Conservation (phyloP, 495 filamentous ascomycete genomes). For the Lineolata rhizophorae region DNA sequence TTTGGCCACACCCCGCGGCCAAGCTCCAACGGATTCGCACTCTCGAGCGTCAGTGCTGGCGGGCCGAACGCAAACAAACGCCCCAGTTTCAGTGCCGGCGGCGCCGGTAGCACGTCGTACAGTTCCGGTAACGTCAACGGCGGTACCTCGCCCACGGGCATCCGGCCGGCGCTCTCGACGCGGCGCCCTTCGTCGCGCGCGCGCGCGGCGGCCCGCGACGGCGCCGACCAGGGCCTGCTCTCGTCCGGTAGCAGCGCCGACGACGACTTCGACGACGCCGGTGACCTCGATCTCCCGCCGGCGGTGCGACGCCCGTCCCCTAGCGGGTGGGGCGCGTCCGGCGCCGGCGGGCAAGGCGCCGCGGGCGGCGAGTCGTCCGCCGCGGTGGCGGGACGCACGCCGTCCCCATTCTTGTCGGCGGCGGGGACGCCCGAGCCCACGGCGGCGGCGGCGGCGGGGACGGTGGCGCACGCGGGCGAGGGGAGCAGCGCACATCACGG, state of each 20-base stretch:
- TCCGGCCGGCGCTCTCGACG: slow-evolving; percentile 7
- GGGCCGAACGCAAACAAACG: not conserved
- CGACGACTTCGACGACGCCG: slow-evolving; percentile 23
- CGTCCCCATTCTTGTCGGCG: not conserved
- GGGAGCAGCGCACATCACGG: too few species aligned
- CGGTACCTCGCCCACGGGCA: not conserved
- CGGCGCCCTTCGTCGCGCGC: slow-evolving; percentile 1
- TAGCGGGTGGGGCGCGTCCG: slow-evolving; percentile 9
- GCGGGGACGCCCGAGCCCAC: slow-evolving; percentile 6
- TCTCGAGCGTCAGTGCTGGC: slow-evolving; percentile 22
- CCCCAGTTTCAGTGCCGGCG: not conserved
- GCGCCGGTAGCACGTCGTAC: slow-evolving; percentile 22
- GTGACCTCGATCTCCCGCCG: slow-evolving; percentile 27
- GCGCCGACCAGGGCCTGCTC: slow-evolving; percentile 47
- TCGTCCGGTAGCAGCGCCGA: slow-evolving; percentile 35
- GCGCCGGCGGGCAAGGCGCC: slow-evolving; percentile 3
- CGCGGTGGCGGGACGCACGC: slow-evolving; percentile 2
- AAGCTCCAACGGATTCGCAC: slow-evolving; percentile 29
- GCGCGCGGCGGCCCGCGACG: slow-evolving; percentile 23
- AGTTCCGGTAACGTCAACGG: slow-evolving; percentile 26
- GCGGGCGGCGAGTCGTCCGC: slow-evolving; percentile 15
- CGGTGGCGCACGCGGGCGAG: not conserved
- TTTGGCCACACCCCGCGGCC: slow-evolving; percentile 55
- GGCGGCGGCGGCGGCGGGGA: slow-evolving; percentile 13
- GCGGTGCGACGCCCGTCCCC: slow-evolving; percentile 11